phyloP scores from a whole-genome alignment of 192 early-diverging fungal genomes.

The Chytriomyces sp. region DNA sequence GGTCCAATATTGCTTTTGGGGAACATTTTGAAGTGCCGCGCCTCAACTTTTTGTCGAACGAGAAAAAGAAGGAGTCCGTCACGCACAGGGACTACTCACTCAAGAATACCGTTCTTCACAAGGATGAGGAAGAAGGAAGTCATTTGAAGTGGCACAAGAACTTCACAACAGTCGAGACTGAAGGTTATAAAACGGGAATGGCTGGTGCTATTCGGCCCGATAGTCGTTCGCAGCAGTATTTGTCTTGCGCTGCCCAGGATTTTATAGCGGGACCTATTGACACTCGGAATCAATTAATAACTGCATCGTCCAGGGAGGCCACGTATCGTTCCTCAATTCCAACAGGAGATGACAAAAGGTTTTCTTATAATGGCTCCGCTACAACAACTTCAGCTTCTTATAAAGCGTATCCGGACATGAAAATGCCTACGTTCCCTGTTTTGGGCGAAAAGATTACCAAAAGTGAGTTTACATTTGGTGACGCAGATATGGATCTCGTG shows the following conservation, averaged over 20 bases:
- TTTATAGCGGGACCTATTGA: background rate
- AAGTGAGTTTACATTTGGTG: slow-evolving; percentile 33
- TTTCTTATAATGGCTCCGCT: background rate
- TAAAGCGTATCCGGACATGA: slow-evolving; percentile 24
- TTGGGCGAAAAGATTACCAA: slow-evolving; percentile 42
- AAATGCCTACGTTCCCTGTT: slow-evolving; percentile 40
- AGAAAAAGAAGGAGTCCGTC: slow-evolving; percentile 5
- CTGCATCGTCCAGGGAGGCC: background rate
- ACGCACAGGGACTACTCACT: slow-evolving; percentile 20
- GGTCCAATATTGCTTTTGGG: slow-evolving; percentile 33
- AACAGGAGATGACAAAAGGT: slow-evolving; percentile 38
- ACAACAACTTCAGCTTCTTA: slow-evolving; percentile 36
- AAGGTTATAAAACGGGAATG: slow-evolving; percentile 22
- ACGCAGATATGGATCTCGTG: background rate
- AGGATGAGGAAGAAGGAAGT: background rate
- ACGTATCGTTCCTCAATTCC: slow-evolving; percentile 42
- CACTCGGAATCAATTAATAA: background rate
- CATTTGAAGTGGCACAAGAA: slow-evolving; percentile 12
- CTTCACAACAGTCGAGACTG: background rate
- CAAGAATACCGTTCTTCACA: background rate
- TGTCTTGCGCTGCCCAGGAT: slow-evolving; percentile 22
- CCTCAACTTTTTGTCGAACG: background rate
- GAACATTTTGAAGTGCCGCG: slow-evolving; percentile 22
- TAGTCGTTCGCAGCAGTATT: background rate
- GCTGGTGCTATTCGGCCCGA: slow-evolving; percentile 24